phyloP scores from a whole-genome alignment of 208 protist species.

The Acanthamoeba pearcei region DNA sequence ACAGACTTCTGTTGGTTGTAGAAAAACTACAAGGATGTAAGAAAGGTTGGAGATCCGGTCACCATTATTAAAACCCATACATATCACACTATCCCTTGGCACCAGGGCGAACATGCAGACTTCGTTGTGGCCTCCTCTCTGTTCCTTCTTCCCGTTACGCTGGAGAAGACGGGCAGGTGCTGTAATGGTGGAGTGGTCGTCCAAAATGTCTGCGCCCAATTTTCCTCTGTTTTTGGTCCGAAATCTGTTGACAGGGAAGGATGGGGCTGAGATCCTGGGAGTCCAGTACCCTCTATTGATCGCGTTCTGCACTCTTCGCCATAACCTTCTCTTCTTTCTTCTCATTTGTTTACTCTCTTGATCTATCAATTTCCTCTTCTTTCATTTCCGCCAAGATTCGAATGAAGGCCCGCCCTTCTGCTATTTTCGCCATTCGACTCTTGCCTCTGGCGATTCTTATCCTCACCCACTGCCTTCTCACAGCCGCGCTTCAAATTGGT shows the following conservation, averaged over 20 bases:
- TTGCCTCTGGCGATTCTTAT: background rate
- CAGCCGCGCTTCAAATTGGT: background rate
- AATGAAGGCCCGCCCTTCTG: background rate
- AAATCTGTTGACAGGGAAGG: background rate
- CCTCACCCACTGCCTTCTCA: background rate
- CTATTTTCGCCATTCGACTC: background rate
- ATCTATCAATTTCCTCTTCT: too few species aligned
- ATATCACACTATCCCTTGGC: too few species aligned
- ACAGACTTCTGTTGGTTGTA: background rate
- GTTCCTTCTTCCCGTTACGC: too few species aligned
- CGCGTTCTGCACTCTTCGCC: too few species aligned
- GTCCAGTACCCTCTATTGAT: too few species aligned
- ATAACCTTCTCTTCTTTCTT: too few species aligned
- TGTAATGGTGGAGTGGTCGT: background rate
- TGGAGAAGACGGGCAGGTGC: background rate
- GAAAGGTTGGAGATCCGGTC: constrained; percentile 17
- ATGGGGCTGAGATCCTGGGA: background rate
- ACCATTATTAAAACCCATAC: background rate
- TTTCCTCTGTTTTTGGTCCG: background rate
- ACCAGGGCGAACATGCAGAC: too few species aligned
- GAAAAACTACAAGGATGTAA: background rate
- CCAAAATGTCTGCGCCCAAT: background rate
- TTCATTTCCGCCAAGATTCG: too few species aligned
- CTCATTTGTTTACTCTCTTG: too few species aligned
- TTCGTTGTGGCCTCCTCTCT: too few species aligned